Evolutionary conservation across 306 rosid species (phyloP).

Genomic region (Comarum palustre): DNA sequence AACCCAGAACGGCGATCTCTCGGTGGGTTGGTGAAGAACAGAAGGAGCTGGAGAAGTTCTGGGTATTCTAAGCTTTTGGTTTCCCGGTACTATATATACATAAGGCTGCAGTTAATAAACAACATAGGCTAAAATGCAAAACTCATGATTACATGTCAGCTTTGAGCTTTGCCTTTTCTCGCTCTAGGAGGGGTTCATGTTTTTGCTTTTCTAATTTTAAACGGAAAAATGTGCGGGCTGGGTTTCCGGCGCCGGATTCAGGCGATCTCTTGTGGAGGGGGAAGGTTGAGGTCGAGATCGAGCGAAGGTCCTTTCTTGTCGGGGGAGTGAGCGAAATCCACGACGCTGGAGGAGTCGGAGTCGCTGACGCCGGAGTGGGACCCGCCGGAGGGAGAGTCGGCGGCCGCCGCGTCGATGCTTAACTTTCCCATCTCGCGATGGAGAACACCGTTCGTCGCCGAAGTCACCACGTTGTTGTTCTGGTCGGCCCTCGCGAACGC

Average conservation of each 20-base stretch:
- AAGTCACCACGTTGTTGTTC: background rate
- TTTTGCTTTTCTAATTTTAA: background rate
- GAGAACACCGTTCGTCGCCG: background rate
- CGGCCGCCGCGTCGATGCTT: background rate
- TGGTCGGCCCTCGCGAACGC: constrained; percentile 43
- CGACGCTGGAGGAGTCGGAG: constrained; percentile 51
- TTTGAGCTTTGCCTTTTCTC: constrained; percentile 12
- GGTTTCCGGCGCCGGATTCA: constrained; percentile 26
- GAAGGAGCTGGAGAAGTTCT: background rate
- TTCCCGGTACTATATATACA: constrained; percentile 2
- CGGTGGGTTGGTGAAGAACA: background rate
- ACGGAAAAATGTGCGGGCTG: background rate
- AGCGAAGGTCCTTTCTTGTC: constrained; percentile 26
- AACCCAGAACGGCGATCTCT: background rate
- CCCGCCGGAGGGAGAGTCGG: constrained; percentile 2
- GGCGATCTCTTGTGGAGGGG: constrained; percentile 60
- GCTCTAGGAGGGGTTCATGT: background rate
- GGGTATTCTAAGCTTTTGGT: background rate
- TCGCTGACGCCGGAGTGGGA: constrained; percentile 33
- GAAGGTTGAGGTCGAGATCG: constrained; percentile 69
- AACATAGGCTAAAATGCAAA: constrained; percentile 5
- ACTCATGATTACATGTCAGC: constrained; percentile 20
- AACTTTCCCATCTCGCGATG: constrained; percentile 38
- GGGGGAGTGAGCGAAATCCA: constrained; percentile 36
- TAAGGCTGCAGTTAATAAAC: constrained; percentile 15